Conservation (phyloP, 1,139 yeast genomes). For the Pichia sp. region DNA sequence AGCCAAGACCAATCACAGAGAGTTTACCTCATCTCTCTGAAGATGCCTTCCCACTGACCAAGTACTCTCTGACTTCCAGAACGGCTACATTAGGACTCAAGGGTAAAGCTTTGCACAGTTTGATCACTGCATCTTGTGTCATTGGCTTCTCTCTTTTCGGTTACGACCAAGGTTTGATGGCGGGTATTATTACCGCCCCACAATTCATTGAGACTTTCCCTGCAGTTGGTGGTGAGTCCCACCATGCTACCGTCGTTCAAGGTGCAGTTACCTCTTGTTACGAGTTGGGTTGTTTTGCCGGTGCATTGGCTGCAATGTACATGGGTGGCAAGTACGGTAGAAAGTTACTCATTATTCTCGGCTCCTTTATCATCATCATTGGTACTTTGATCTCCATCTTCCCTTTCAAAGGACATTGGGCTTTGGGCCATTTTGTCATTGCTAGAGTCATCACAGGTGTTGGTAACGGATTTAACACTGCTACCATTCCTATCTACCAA, state of each 20-base stretch:
- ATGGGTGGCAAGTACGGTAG: conserved; percentile 63
- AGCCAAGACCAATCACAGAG: too few relatives aligned
- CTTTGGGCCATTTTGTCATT: conserved; percentile 42
- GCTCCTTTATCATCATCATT: conserved; percentile 50
- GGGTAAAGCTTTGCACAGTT: conserved; percentile 37
- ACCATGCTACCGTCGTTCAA: conserved; percentile 39
- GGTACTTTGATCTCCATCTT: conserved; percentile 62
- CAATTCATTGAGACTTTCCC: conserved; percentile 57
- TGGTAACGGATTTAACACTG: conserved; percentile 74
- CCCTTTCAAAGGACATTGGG: conserved; percentile 41
- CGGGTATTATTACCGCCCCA: conserved; percentile 58
- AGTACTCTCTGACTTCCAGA: conserved; percentile 3
- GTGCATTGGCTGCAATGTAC: conserved; percentile 56
- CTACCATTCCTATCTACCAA: conserved; percentile 78
- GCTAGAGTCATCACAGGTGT: conserved; percentile 65
- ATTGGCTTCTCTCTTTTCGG: conserved; percentile 69
- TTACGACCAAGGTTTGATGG: conserved; percentile 77
- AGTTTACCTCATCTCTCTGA: conserved; percentile 8
- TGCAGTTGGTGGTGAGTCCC: conserved; percentile 35
- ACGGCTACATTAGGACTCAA: conserved; percentile 37
- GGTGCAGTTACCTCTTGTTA: conserved; percentile 69
- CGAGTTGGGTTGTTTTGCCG: conserved; percentile 72
- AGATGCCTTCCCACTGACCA: conserved; percentile 3
- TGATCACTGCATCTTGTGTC: conserved; percentile 52
- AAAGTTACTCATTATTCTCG: conserved; percentile 52